Percentiles rank a stretch among this genome's conserved stretches.
phyloP scores from a whole-genome alignment of 306 rosid species.

The Rubus parviflorus region DNA sequence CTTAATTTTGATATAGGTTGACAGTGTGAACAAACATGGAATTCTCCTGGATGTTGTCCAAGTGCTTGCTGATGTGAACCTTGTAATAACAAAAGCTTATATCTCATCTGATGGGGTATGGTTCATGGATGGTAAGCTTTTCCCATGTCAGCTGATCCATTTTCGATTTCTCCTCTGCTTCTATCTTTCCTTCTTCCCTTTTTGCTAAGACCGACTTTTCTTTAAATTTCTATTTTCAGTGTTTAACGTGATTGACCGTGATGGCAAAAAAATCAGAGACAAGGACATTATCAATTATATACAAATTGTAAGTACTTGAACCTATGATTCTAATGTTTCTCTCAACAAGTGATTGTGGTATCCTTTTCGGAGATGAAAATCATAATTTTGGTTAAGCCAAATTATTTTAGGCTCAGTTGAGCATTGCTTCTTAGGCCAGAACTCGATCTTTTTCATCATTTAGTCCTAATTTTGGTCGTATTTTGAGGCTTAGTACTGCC shows the following conservation, averaged over 20 bases:
- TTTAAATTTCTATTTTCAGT: conserved; percentile 48
- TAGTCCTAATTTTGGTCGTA: not conserved
- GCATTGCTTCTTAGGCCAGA: not conserved
- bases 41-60: conserved; percentile 86
- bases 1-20: conserved; percentile 55
- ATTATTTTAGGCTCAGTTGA: not conserved
- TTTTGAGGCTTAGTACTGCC: not conserved
- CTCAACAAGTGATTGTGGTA: not conserved
- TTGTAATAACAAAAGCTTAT: conserved; percentile 73
- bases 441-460: not conserved
- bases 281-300: conserved; percentile 73
- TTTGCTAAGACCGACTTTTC: not conserved
- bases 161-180: not conserved
- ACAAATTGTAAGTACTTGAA: conserved; percentile 60
- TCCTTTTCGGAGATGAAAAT: conserved; percentile 9
- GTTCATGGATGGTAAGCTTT: conserved; percentile 92
- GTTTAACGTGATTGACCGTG: conserved; percentile 69
- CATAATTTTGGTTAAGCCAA: not conserved
- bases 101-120: conserved; percentile 93
- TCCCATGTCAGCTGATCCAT: not conserved
- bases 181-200: not conserved
- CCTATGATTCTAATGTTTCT: not conserved
- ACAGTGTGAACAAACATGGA: conserved; percentile 90
- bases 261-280: conserved; percentile 85
- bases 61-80: conserved; percentile 86